Evolutionary conservation across 371 early-diverging fungal genomes (phyloP).

Genomic region (Parasitella parasitica): DNA sequence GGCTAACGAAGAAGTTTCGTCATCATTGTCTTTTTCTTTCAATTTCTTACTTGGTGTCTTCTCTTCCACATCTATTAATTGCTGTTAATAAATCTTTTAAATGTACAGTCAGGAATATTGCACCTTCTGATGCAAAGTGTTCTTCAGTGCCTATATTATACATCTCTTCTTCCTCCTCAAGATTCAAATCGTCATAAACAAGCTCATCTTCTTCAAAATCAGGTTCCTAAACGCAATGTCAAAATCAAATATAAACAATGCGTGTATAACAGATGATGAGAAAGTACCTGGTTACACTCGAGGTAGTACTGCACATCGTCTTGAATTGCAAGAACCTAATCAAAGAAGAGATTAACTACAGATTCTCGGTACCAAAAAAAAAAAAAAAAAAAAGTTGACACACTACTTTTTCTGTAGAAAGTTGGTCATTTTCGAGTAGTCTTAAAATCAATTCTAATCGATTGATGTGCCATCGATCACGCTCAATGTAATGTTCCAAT

Average conservation of each 20-base stretch:
- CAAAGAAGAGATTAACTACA: not conserved
- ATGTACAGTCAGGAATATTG: not conserved
- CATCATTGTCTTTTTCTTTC: constrained; percentile 6
- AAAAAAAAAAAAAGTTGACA: not conserved
- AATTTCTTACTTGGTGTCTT: not conserved
- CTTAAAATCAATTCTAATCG: constrained; percentile 90
- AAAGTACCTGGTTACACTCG: constrained; percentile 69
- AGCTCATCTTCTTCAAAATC: constrained; percentile 91
- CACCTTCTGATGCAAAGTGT: constrained; percentile 14
- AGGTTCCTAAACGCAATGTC: constrained; percentile 50
- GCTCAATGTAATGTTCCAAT: constrained; percentile 77
- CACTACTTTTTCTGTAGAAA: constrained; percentile 64
- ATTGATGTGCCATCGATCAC: constrained; percentile 88
- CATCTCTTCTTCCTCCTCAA: constrained; percentile 88
- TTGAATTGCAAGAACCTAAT: constrained; percentile 19
- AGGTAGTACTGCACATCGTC: constrained; percentile 92
- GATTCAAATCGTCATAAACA: constrained; percentile 92
- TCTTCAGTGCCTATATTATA: constrained; percentile 67
- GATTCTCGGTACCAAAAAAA: not conserved
- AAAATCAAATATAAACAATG: not conserved
- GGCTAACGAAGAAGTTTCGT: not conserved
- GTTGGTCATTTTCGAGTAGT: constrained; percentile 88
- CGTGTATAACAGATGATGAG: not conserved
- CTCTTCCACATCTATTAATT: constrained; percentile 1
- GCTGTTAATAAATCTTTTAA: not conserved